Conservation (phyloP, 2,329 filamentous ascomycete genomes). For the Magnaporthiopsis poae region DNA sequence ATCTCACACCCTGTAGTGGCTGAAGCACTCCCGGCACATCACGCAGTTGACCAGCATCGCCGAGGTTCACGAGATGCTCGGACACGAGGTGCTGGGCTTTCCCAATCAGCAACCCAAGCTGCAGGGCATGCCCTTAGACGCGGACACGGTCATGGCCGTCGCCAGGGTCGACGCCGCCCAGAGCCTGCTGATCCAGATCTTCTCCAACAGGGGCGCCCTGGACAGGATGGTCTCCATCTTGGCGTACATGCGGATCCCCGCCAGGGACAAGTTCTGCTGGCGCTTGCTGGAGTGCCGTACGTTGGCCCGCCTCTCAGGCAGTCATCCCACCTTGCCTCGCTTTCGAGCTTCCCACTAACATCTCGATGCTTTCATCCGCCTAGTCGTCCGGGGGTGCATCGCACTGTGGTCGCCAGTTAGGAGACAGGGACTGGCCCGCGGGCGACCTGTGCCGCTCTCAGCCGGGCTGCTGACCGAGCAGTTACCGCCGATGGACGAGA, state of each 20-base stretch:
- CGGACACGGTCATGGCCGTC: neutral
- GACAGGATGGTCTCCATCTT: neutral
- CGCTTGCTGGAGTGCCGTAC: slow-evolving; percentile 6
- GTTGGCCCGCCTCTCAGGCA: neutral
- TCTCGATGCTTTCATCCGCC: neutral
- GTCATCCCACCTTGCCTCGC: neutral
- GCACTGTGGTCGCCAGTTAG: neutral
- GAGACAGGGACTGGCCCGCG: neutral
- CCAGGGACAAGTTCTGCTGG: neutral
- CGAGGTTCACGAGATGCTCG: slow-evolving; percentile 4
- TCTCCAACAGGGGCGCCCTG: neutral
- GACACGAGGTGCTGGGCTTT: neutral
- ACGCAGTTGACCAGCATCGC: slow-evolving; percentile 1
- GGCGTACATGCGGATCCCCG: neutral
- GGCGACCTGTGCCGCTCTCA: neutral
- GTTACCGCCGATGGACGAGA: neutral
- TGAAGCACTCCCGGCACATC: slow-evolving; percentile 4
- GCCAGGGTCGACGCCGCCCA: neutral
- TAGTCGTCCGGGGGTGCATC: neutral
- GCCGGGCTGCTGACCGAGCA: neutral
- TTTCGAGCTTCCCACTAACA: neutral
- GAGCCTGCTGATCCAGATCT: neutral
- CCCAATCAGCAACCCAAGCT: neutral
- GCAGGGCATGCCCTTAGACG: neutral
- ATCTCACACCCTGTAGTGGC: neutral